Evolutionary conservation across 2,329 filamentous ascomycete genomes (phyloP), one percentile per base, ranked within the genome.

Genomic region (Sordariomycetes sp.): DNA sequence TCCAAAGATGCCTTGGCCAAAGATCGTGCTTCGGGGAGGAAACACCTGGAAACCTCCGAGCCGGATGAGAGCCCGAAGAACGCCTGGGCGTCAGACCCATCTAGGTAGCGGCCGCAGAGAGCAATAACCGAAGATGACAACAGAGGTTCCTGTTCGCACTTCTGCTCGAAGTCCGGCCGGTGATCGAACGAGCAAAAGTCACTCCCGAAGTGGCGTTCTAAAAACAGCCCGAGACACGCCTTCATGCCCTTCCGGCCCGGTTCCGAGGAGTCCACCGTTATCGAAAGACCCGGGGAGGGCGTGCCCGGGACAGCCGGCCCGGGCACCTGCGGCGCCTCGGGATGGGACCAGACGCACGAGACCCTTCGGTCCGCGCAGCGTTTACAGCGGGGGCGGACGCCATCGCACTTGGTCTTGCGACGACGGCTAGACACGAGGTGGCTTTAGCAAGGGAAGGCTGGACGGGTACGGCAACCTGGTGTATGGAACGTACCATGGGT

Each of bases 161-260:
- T 61, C 2, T 57, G 43, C 25, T 65, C 62, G 51, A 65, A 64
- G 22, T 64, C 62, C 1, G 63, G 62, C 3, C 61, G 58, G n/a
- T 62, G 57, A 50, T 62, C 59, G 51, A 64, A 65, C 6, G 62
- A 63, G 55, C 63, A 64, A 50, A 65, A 65, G 32, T 64, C 62
- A 37, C 14, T 61, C 6, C 58, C 58, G 57, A 65, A 64, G 54
- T 65, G 63, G 1, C 60, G 60, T 28, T 59, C 61, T 43, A 63
- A 64, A 24, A 65, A 65, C 24, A 62, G 46, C 8, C 11, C 7
- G 12, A 50, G 7, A 14, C 46, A 50, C 7, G 22, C n/a, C 20
- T 50, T 14, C 20, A 50, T n/a, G 20, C 46, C 46, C 12, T 50
- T 50, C 20, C 22, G 46, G n/a, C 46, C 22, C 22, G 12, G 14